A percentile compares a stretch with the other conserved stretches of the same genome.
Conservation (phyloP, 2,329 filamentous ascomycete species). For the Nakataea oryzae region DNA sequence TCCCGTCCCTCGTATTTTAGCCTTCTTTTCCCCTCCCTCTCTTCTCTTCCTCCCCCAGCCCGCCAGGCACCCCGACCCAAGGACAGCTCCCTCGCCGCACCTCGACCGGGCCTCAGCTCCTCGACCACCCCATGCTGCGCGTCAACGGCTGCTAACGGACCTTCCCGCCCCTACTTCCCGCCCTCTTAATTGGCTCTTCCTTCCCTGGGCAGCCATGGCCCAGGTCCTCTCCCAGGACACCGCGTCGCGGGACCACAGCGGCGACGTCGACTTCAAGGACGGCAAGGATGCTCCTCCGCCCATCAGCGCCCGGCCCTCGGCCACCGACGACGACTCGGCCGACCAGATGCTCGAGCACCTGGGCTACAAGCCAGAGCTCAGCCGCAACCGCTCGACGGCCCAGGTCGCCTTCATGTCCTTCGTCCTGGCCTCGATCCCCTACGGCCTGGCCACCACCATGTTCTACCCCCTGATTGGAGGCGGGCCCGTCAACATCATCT, state of each 20-base stretch:
- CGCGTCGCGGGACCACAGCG: not conserved
- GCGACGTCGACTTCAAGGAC: not conserved
- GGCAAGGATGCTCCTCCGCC: not conserved
- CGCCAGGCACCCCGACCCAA: not conserved
- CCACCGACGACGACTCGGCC: not conserved
- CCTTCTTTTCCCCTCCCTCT: not conserved
- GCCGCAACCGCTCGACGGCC: slow-evolving; percentile 47
- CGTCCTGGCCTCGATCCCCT: slow-evolving; percentile 59
- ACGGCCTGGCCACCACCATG: slow-evolving; percentile 61
- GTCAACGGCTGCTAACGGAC: not conserved
- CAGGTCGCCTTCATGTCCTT: slow-evolving; percentile 48
- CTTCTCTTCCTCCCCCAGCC: not conserved
- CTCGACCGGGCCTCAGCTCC: not conserved
- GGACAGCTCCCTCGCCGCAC: not conserved
- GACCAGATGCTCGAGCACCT: slow-evolving; percentile 16
- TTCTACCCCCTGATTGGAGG: slow-evolving; percentile 57
- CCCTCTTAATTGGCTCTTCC: too few relatives aligned
- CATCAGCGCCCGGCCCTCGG: not conserved
- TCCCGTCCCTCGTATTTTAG: not conserved
- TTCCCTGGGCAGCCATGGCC: not conserved
- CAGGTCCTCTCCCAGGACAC: not conserved
- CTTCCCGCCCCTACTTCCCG: not conserved
- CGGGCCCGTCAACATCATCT: slow-evolving; percentile 59
- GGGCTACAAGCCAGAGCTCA: slow-evolving; percentile 47
- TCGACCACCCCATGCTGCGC: not conserved